These are phyloP conservation scores for Fusarium sp. DNA, from an alignment of 2,329 filamentous ascomycete genomes.

Conservation along the genomic window DNA sequence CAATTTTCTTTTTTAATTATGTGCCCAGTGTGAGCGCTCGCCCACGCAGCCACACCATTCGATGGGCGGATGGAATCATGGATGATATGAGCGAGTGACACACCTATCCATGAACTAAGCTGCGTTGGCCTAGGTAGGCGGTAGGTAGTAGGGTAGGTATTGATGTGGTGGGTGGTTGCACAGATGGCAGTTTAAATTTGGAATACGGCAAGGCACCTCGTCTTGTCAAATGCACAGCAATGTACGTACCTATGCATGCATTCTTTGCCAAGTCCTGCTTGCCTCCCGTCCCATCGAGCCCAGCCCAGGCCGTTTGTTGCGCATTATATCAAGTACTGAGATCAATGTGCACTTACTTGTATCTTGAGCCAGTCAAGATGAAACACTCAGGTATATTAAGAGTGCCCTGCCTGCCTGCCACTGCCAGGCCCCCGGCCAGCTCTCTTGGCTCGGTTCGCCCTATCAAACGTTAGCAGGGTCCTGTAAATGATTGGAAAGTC, in stretches of 20 bases:
- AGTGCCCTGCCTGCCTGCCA: slow-evolving; percentile 9
- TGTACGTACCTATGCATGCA: too few species aligned
- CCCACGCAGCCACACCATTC: too few species aligned
- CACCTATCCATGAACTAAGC: not conserved
- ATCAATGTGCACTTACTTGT: slow-evolving; percentile 3
- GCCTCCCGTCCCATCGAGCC: not conserved
- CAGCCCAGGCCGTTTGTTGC: slow-evolving; percentile 9
- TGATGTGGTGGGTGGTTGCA: slow-evolving; percentile 19
- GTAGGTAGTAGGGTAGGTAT: too few species aligned
- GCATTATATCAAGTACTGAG: slow-evolving; percentile 7
- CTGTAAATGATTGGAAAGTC: slow-evolving; percentile 23
- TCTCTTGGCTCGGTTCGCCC: slow-evolving; percentile 31
- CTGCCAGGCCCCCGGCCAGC: slow-evolving; percentile 30
- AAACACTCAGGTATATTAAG: slow-evolving; percentile 26
- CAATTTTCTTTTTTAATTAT: not conserved
- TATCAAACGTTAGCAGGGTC: slow-evolving; percentile 29
- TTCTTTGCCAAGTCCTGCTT: not conserved
- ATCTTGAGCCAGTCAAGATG: slow-evolving; percentile 14
- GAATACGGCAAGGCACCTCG: slow-evolving; percentile 13
- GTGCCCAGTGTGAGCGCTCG: too few species aligned
- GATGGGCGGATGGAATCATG: not conserved
- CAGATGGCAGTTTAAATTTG: slow-evolving; percentile 28
- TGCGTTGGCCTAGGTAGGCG: too few species aligned
- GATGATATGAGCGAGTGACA: not conserved
- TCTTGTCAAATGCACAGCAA: not conserved